Percentiles rank a stretch among this genome's conserved stretches.
Conservation (phyloP, 2,329 filamentous ascomycete genomes). For the Hypomyces rosellus region DNA sequence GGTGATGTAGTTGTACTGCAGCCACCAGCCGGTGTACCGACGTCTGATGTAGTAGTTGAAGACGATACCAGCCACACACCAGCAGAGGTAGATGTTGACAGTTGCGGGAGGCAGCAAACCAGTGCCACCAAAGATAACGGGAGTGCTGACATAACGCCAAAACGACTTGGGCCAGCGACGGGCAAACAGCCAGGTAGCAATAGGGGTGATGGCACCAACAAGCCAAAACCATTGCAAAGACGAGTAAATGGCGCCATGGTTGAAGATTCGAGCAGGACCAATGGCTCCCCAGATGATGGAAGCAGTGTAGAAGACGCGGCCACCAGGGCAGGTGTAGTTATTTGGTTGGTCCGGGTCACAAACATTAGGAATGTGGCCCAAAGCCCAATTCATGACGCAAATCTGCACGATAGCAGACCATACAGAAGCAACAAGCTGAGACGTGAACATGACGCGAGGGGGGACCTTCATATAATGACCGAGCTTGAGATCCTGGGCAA, state of each 20-base stretch:
- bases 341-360: constrained; percentile 49
- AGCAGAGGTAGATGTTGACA: constrained; percentile 63
- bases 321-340: constrained; percentile 51
- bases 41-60: constrained; percentile 65
- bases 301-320: constrained; percentile 57
- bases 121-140: constrained; percentile 61
- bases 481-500: constrained; percentile 59
- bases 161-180: constrained; percentile 54
- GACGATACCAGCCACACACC: constrained; percentile 59
- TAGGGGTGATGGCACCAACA: constrained; percentile 55
- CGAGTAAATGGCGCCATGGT: constrained; percentile 54
- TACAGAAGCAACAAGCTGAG: constrained; percentile 52
- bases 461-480: constrained; percentile 64
- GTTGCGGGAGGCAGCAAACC: constrained; percentile 62
- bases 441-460: constrained; percentile 55
- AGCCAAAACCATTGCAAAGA: constrained; percentile 66
- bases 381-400: constrained; percentile 59
- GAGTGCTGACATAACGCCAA: constrained; percentile 61
- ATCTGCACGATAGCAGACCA: constrained; percentile 59
- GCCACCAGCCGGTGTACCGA: constrained; percentile 65
- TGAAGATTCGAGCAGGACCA: constrained; percentile 65
- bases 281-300: constrained; percentile 70
- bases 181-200: constrained; percentile 57
- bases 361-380: constrained; percentile 55
- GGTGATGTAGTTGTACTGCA: constrained; percentile 71